Base-by-base conservation (phyloP, 176 grass and related monocot species). In the Tillandsia leiboldiana region DNA sequence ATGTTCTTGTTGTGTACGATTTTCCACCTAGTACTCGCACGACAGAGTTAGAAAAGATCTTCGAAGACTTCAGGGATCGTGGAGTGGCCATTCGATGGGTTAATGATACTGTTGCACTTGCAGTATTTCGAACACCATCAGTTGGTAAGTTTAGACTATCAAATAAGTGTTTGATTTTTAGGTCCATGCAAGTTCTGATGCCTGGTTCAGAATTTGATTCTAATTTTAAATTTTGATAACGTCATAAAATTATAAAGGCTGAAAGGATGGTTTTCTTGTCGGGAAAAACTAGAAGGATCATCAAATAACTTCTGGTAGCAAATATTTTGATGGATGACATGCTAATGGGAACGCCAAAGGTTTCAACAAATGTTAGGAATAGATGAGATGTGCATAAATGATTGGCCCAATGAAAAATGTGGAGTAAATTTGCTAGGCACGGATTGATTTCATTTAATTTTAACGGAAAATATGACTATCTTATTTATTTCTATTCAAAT, bases 41-140 rank as follows among this genome's bases (percentile, higher is more conserved):
- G 12, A 77, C 54, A 48, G 93, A 97, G 68, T 68, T 97, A 76
- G 89, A 90, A 73, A 90, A 66, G 71, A 78, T 90, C 70, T 90
- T 92, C 67, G 81, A 87, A n/a, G 85, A 78, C 63, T 87, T 83
- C 66, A 87, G 79, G 75, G 89, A 83, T 57, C 74, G 74, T n/a
- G 84, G 74, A 51, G 73, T 92, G 61, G 71, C 82, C 68, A 87
- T 97, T 69, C 93, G 84, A 26, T 92, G 93, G 93, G 69, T 92
- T 53, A 92, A 90, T 82, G 93, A 92, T 72, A 85, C 86, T 63
- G 65, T 72, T 75, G 84, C 93, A 50, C 93, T 97, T 77, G 93
- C 89, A 53, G 93, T 92, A 58, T 92, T 97, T 63, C 73, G 62
- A 48, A 85, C 73, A 8, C 86, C 93, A 10, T 78, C 84, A 83